Conservation (phyloP, 163 green algal species). For the Trebouxia gelatinosa region DNA sequence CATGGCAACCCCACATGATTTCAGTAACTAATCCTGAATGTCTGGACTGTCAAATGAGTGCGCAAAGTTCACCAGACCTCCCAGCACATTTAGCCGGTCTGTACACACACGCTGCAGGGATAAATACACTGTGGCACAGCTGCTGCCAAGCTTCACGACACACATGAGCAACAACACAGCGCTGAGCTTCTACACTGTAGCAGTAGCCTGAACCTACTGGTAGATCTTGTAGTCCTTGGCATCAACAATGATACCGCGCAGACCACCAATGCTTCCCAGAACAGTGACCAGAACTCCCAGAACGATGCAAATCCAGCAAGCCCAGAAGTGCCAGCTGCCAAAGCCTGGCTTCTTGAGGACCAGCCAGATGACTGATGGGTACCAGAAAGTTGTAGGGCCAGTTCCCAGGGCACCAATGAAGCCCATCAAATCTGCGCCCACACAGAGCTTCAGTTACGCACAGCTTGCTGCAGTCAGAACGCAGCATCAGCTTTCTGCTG, state of each 20-base stretch:
- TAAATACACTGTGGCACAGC: too few relatives aligned
- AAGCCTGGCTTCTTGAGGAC: slow-evolving; percentile 31
- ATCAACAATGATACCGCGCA: slow-evolving; percentile 34
- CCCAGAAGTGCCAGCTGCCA: slow-evolving; percentile 33
- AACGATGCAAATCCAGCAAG: slow-evolving; percentile 35
- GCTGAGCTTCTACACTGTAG: too few relatives aligned
- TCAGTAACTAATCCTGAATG: too few relatives aligned
- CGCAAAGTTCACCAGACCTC: too few relatives aligned
- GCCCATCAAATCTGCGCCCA: slow-evolving; percentile 27
- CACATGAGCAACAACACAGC: too few relatives aligned
- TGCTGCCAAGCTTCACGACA: too few relatives aligned
- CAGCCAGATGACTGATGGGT: slow-evolving; percentile 33
- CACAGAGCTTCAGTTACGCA: not conserved
- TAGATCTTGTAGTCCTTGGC: slow-evolving; percentile 27
- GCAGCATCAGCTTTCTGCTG: not conserved
- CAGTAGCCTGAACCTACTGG: too few relatives aligned
- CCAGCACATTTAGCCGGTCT: too few relatives aligned
- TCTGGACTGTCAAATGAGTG: too few relatives aligned
- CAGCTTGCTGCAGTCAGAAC: not conserved
- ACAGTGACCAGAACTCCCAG: slow-evolving; percentile 31
- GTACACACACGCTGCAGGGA: too few relatives aligned
- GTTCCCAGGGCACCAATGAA: slow-evolving; percentile 42
- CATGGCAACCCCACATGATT: too few relatives aligned
- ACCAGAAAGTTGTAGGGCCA: slow-evolving; percentile 40
- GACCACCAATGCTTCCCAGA: slow-evolving; percentile 35